phyloP scores from a whole-genome alignment of 2,329 filamentous ascomycete species.

The Ophiostoma quercus region DNA sequence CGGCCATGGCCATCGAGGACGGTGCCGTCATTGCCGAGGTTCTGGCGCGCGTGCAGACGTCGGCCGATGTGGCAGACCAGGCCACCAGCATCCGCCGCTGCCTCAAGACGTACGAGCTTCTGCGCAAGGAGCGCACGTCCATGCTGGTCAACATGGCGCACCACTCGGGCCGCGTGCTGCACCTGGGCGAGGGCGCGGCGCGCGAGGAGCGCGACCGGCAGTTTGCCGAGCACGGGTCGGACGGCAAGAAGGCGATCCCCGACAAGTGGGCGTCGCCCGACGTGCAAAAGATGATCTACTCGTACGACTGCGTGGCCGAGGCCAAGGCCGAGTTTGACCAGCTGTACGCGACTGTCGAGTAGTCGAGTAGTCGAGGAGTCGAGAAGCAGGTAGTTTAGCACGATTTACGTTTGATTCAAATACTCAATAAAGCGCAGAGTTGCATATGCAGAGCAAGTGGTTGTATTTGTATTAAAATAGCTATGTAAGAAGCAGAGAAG shows the following conservation, averaged over 20 bases:
- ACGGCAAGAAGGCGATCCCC: slow-evolving; percentile 47
- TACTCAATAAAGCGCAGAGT: not conserved
- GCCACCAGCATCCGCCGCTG: slow-evolving; percentile 43
- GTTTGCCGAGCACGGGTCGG: slow-evolving; percentile 46
- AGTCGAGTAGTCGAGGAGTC: too few species aligned
- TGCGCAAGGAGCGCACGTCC: slow-evolving; percentile 52
- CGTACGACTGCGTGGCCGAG: slow-evolving; percentile 55
- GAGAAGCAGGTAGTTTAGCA: too few species aligned
- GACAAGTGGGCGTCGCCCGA: slow-evolving; percentile 69
- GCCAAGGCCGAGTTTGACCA: slow-evolving; percentile 49
- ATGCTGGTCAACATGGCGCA: slow-evolving; percentile 51
- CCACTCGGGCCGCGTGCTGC: slow-evolving; percentile 49
- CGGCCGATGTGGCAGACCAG: slow-evolving; percentile 10
- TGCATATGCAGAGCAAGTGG: not conserved
- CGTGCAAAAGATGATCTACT: slow-evolving; percentile 62
- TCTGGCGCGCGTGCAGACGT: slow-evolving; percentile 37
- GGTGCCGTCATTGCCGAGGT: slow-evolving; percentile 55
- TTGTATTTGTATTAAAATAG: not conserved
- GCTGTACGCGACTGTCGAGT: slow-evolving; percentile 37
- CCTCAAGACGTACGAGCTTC: slow-evolving; percentile 50
- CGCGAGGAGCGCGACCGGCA: slow-evolving; percentile 54
- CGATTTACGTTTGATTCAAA: too few species aligned
- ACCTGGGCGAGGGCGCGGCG: slow-evolving; percentile 53
- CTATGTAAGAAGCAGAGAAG: not conserved
- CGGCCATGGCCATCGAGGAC: slow-evolving; percentile 64